These are phyloP conservation scores for Plectranthus barbatus DNA, from an alignment of 257 asterid species.

Conservation along the genomic window DNA sequence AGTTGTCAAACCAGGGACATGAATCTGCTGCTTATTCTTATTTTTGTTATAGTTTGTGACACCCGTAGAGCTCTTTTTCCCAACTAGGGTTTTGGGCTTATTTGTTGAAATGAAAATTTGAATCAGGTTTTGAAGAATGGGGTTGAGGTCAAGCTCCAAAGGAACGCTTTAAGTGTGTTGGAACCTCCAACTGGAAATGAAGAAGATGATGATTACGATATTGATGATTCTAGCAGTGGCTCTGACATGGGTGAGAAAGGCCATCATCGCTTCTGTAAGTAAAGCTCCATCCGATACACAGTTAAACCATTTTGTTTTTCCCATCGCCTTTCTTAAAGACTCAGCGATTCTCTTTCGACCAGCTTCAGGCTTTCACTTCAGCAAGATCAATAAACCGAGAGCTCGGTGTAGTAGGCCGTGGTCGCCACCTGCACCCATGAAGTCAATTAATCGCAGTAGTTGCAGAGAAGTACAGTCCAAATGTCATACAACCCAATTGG, in stretches of 20 bases:
- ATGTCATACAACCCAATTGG: slow-evolving; percentile 40
- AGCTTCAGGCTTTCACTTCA: slow-evolving; percentile 63
- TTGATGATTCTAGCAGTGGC: slow-evolving; percentile 67
- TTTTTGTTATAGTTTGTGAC: too few species aligned
- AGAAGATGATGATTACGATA: slow-evolving; percentile 60
- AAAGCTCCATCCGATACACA: slow-evolving; percentile 1
- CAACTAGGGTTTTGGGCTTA: not conserved
- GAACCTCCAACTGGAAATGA: slow-evolving; percentile 90
- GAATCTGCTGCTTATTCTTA: too few species aligned
- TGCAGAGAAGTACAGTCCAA: slow-evolving; percentile 52
- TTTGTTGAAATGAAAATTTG: too few species aligned
- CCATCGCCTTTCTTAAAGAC: not conserved
- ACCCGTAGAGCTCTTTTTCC: not conserved
- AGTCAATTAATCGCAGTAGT: slow-evolving; percentile 42
- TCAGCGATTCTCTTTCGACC: slow-evolving; percentile 19
- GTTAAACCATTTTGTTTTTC: not conserved
- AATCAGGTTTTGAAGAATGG: slow-evolving; percentile 85
- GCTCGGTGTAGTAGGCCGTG: slow-evolving; percentile 65
- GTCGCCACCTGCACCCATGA: slow-evolving; percentile 55
- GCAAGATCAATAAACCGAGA: slow-evolving; percentile 65
- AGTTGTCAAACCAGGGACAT: not conserved
- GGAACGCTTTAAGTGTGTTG: slow-evolving; percentile 84
- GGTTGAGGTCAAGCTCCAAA: slow-evolving; percentile 84
- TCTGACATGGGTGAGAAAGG: slow-evolving; percentile 61
- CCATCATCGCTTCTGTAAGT: slow-evolving; percentile 48